A percentile compares a stretch with the other conserved stretches of the same genome.
Evolutionary conservation across 495 filamentous ascomycete genomes (phyloP).

Genomic region (Aspergillus taichungensis): DNA sequence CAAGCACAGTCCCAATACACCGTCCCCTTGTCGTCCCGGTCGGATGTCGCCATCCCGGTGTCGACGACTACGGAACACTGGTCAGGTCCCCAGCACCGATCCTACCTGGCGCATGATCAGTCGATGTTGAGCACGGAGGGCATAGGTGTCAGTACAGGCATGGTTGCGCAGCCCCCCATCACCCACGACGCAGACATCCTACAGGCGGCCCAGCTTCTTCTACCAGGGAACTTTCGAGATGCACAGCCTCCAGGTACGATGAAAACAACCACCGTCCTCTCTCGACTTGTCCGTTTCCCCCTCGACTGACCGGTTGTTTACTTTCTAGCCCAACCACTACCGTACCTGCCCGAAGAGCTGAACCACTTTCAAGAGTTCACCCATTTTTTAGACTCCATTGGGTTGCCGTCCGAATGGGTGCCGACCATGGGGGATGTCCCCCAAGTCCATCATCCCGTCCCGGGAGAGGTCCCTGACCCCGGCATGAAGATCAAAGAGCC

Average conservation of each 20-base stretch:
- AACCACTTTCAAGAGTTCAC: conserved; percentile 37
- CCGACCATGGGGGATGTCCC: conserved; percentile 20
- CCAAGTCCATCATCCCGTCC: conserved; percentile 18
- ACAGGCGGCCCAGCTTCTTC: conserved; percentile 32
- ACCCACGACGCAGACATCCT: conserved; percentile 32
- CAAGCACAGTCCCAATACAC: conserved; percentile 1
- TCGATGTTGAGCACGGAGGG: conserved; percentile 11
- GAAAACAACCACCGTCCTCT: no score
- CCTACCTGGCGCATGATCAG: conserved; percentile 22
- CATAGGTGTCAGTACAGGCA: conserved; percentile 2
- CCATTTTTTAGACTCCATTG: conserved; percentile 34
- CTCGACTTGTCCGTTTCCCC: no score
- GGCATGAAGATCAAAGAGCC: conserved; percentile 12
- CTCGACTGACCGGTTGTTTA: no score
- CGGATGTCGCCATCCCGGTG: conserved; percentile 17
- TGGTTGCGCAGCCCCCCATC: conserved; percentile 15
- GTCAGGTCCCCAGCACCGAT: conserved; percentile 17
- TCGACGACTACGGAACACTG: conserved; percentile 24
- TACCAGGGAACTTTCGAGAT: conserved; percentile 26
- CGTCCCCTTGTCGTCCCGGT: conserved; percentile 7
- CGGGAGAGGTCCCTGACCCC: conserved; percentile 17
- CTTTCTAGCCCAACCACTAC: conserved; percentile 20
- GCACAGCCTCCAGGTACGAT: conserved; percentile 12
- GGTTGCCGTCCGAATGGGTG: conserved; percentile 32
- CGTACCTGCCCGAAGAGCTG: conserved; percentile 30